Percentiles rank a stretch among this genome's conserved stretches.
Conservation (phyloP, 441 rosid genomes). For the Adansonia rubrostipa region DNA sequence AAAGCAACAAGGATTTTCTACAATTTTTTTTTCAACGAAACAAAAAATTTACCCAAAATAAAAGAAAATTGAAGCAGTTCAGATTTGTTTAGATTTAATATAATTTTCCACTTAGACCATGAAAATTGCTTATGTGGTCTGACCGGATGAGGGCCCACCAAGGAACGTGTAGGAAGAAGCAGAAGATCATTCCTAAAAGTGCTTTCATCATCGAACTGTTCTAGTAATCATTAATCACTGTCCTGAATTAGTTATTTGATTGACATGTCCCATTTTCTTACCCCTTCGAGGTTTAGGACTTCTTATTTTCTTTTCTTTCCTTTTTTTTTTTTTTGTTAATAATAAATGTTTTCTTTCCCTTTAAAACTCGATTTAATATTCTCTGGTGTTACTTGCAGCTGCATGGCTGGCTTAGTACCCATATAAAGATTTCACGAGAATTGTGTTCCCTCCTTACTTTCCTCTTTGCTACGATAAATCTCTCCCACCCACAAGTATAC, state of each 20-base stretch:
- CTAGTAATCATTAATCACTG: not conserved
- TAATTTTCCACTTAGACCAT: not conserved
- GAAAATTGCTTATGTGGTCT: not conserved
- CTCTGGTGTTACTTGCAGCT: constrained; percentile 46
- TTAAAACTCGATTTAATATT: constrained; percentile 27
- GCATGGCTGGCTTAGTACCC: constrained; percentile 67
- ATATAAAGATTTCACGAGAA: constrained; percentile 69
- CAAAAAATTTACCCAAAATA: not conserved
- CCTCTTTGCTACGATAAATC: constrained; percentile 43
- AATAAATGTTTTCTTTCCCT: constrained; percentile 1
- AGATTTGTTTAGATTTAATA: not conserved
- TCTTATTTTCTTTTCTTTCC: not conserved
- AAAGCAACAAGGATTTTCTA: not conserved
- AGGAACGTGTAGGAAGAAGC: constrained; percentile 1
- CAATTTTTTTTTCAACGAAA: not conserved
- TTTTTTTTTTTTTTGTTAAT: not conserved
- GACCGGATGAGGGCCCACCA: constrained; percentile 14
- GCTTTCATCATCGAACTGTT: not conserved
- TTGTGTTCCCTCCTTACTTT: constrained; percentile 45
- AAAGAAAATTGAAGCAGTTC: not conserved
- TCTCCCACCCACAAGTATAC: constrained; percentile 19
- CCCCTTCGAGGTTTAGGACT: not conserved
- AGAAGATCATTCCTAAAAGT: not conserved
- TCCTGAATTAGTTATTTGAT: not conserved
- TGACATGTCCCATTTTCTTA: not conserved